These are phyloP conservation scores for Posidonia oceanica DNA, from an alignment of 116 monocot species.

Conservation along the genomic window DNA sequence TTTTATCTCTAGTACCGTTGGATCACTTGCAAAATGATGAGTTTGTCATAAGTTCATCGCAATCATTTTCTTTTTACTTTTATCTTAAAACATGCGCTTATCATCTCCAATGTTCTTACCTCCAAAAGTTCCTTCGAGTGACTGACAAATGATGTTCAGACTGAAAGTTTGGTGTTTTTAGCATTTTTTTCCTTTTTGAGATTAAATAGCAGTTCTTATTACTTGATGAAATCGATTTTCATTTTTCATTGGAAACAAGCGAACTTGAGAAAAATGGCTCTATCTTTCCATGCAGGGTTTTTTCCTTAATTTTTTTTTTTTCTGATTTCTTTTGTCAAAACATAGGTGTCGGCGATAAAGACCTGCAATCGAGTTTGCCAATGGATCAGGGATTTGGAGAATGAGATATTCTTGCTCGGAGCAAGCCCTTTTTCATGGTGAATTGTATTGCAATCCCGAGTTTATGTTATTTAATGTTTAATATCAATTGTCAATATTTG, in stretches of 20 bases:
- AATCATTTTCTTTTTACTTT: too few species aligned
- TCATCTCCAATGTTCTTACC: too few species aligned
- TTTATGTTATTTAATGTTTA: background rate
- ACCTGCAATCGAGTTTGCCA: conserved; percentile 88
- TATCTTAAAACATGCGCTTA: too few species aligned
- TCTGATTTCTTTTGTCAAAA: background rate
- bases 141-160: too few species aligned
- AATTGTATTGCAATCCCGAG: conserved; percentile 1
- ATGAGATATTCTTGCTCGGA: conserved; percentile 90
- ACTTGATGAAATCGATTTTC: too few species aligned
- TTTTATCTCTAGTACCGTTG: too few species aligned
- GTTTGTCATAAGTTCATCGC: too few species aligned
- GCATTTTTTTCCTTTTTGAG: too few species aligned
- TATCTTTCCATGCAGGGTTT: background rate
- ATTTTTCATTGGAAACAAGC: background rate
- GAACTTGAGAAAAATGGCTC: background rate
- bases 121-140: too few species aligned
- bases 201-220: too few species aligned
- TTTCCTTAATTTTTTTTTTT: background rate
- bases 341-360: conserved; percentile 84
- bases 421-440: conserved; percentile 95
- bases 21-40: too few species aligned
- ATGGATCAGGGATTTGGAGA: conserved; percentile 91
- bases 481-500: background rate
- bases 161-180: too few species aligned